These are phyloP conservation scores for Leccinum longicurvipes DNA, from an alignment of 768 basidiomycete species.

Conservation along the genomic window DNA sequence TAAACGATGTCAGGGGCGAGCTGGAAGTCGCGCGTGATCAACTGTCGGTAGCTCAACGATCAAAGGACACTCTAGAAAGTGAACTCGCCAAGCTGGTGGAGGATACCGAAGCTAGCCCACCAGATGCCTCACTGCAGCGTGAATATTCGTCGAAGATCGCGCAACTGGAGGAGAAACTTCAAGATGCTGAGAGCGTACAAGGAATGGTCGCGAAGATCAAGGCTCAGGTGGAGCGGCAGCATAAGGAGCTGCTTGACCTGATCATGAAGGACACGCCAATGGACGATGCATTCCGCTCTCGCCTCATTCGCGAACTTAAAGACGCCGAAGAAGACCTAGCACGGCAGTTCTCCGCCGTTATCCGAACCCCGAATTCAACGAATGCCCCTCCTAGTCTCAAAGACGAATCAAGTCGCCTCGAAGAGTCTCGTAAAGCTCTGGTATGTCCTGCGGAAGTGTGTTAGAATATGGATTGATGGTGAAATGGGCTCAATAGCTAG, in stretches of 20 bases:
- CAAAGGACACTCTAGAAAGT: constrained; percentile 62
- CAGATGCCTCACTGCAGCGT: constrained; percentile 57
- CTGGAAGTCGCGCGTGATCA: constrained; percentile 53
- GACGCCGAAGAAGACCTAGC: constrained; percentile 45
- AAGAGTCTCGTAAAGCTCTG: constrained; percentile 68
- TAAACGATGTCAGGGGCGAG: constrained; percentile 54
- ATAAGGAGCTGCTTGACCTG: constrained; percentile 68
- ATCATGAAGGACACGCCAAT: constrained; percentile 54
- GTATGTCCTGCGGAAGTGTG: constrained; percentile 35
- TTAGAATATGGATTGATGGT: background rate
- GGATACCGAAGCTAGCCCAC: constrained; percentile 50
- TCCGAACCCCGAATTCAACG: constrained; percentile 32
- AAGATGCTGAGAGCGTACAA: constrained; percentile 52
- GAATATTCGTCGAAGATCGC: constrained; percentile 62
- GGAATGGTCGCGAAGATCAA: constrained; percentile 52
- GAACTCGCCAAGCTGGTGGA: constrained; percentile 67
- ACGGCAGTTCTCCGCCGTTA: constrained; percentile 24
- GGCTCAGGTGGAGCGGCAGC: constrained; percentile 62
- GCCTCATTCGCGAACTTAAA: constrained; percentile 61
- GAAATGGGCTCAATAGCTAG: constrained; percentile 40
- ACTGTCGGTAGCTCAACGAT: constrained; percentile 49
- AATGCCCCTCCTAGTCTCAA: constrained; percentile 52
- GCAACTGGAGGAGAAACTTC: constrained; percentile 59
- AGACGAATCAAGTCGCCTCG: constrained; percentile 42
- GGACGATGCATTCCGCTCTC: constrained; percentile 60